Evolutionary conservation across 768 basidiomycete genomes (phyloP), one percentile per base, ranked within the genome.

Genomic region (Boletus subparvulus): DNA sequence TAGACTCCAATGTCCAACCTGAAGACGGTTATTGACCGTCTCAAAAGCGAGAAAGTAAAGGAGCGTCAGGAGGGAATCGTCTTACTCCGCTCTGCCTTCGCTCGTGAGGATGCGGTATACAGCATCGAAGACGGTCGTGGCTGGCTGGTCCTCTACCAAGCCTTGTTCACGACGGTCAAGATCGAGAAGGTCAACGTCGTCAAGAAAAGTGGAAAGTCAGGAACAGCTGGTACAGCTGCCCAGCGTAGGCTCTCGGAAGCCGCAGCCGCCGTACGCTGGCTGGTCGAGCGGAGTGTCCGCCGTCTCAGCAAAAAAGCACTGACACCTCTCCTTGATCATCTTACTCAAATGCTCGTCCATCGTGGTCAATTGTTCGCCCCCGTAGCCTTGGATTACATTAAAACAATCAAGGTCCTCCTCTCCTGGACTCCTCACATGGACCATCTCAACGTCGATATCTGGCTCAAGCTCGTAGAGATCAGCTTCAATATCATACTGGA

Each of bases 331-430:
- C 75, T 90, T 51, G 77, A 77, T 10, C 89, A 94, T 66, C 74
- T 97, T 43, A 73, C 76, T 13, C 80, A 83, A 56, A 80, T 79
- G 47, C 78, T 94, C 49, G 74, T 83, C 5, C 65, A 83, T 63
- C 74, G 77, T 21, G 77, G 78, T 37, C 67, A 76, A 36, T 73
- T 97, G 14, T 78, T 87, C 57, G 65, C 75, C 4, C 83, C 86
- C 1, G 78, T 93, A 4, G 85, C 90, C 12, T 72, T 91, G 59
- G 85, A 95, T 69, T 95, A 93, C 69, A 77, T 88, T 54, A 95
- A 95, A 68, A 80, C 88, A 0, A 75, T 97, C 47, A 82, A 82
- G 53, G 76, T 74, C 55, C 66, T 98, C 10, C 74, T 92, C 50
- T 75, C 75, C 54, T 87, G 84, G 70, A 68, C 74, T 3, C 87